Base-by-base conservation (phyloP, 805 yeast genomes). In the Saturnispora besseyi region DNA sequence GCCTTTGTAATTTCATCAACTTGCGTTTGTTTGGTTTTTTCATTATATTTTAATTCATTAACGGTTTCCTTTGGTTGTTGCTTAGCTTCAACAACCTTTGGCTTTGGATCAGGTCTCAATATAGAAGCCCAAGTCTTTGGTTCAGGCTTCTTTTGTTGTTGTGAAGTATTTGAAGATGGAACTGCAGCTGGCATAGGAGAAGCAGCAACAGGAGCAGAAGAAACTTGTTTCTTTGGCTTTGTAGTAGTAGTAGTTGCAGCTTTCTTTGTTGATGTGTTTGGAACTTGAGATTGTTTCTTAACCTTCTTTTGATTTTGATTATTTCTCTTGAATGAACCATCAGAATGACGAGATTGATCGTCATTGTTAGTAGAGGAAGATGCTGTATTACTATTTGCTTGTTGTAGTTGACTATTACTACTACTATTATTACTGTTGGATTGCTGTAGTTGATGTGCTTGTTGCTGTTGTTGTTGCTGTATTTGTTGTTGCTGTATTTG, bases 111-210 rank as follows among this genome's bases (percentile, higher is more conserved):
- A 26, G 53, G 60, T 32, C 54, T 58, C 46, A 54, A 48, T 29
- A 51, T 51, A 24, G 54, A 55, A 8, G 54, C 59, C 58, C 56
- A 51, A 29, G 51, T 45, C 38, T 52, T 56, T 36, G 62, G 59
- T 49, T 59, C 60, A 15, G 61, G 59, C 57, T 46, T 59, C 60
- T 38, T 57, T 57, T 31, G 56, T 52, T 53, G 31, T 9, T 18
- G 22, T 18, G 37, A 45, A 12, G 43, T 43, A 3, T 41, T 28
- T 38, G 34, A 32, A 22, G 45, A 9, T 31, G 44, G 31, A 15
- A 38, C 44, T 4, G 38, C 47, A 26, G 44, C 40, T 18, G 41
- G 31, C 11, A 46, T 36, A 36, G 51, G 28, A 5, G 47, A 13
- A 15, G 31, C 24, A 18, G 37, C 24, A 38, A 41, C 31, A 37